Percentiles rank a stretch among this genome's conserved stretches.
Evolutionary conservation across 2,329 filamentous ascomycete genomes (phyloP).

Genomic region (Cordyceps farinosa): DNA sequence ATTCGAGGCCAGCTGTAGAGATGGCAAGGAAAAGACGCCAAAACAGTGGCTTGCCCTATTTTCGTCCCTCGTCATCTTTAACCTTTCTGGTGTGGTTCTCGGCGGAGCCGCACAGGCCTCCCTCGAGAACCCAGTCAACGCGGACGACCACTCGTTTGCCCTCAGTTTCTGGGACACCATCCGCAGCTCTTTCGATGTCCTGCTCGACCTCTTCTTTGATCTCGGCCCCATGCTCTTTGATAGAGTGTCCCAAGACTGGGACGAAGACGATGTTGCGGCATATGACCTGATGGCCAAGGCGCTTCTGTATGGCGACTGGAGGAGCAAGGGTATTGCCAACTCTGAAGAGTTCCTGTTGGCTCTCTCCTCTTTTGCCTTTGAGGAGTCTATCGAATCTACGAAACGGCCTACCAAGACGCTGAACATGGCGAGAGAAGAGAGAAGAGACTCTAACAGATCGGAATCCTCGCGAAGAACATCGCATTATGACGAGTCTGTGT

Average conservation of each 20-base stretch:
- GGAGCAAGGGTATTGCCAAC: background rate
- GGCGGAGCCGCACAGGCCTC: constrained; percentile 36
- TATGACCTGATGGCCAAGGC: constrained; percentile 14
- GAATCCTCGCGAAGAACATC: background rate
- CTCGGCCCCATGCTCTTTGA: constrained; percentile 12
- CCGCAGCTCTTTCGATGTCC: background rate
- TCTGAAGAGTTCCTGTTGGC: constrained; percentile 10
- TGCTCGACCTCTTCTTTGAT: constrained; percentile 4
- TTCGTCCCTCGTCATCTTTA: constrained; percentile 57
- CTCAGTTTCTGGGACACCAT: constrained; percentile 8
- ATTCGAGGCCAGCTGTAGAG: constrained; percentile 44
- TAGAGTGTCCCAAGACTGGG: constrained; percentile 8
- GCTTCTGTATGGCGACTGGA: constrained; percentile 7
- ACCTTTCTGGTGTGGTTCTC: constrained; percentile 50
- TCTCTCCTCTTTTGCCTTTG: background rate
- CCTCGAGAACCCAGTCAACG: constrained; percentile 7
- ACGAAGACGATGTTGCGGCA: constrained; percentile 2
- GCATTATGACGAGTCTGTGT: background rate
- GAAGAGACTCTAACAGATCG: background rate
- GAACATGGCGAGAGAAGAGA: background rate
- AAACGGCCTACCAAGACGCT: background rate
- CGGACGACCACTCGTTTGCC: constrained; percentile 10
- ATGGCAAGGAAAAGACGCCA: constrained; percentile 33
- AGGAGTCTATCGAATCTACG: background rate
- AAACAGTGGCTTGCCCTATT: constrained; percentile 51